A percentile compares a stretch with the other conserved stretches of the same genome.
phyloP scores from a whole-genome alignment of 208 protist genomes.

The Angomonas ambiguus region DNA sequence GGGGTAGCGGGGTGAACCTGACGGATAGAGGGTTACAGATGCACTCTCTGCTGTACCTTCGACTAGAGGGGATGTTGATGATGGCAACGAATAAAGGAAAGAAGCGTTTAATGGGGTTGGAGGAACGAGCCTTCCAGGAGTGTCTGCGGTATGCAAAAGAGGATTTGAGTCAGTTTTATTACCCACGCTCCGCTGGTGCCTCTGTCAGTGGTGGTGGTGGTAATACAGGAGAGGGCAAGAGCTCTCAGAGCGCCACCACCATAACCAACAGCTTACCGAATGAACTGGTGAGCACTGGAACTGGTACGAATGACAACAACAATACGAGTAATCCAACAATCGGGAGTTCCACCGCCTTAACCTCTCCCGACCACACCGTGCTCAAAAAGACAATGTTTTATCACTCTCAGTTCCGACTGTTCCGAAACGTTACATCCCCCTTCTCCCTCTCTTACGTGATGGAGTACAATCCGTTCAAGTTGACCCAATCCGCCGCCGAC shows the following conservation, averaged over 20 bases:
- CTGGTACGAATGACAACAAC: not conserved
- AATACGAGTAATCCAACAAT: not conserved
- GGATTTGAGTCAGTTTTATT: not conserved
- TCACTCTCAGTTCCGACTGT: slow-evolving; percentile 36
- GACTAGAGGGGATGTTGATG: slow-evolving; percentile 78
- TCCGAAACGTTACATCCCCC: slow-evolving; percentile 61
- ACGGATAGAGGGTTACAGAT: not conserved
- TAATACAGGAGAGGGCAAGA: not conserved
- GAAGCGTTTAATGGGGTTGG: slow-evolving; percentile 29
- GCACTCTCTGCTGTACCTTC: slow-evolving; percentile 40
- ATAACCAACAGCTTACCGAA: not conserved
- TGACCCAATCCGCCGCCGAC: not conserved
- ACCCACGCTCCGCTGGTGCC: not conserved
- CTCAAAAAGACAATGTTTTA: slow-evolving; percentile 2
- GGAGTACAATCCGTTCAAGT: slow-evolving; percentile 29
- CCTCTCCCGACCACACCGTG: not conserved
- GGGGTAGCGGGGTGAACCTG: not conserved
- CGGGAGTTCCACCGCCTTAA: not conserved
- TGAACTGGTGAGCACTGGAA: not conserved
- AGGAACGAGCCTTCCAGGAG: slow-evolving; percentile 63
- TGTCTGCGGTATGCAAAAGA: slow-evolving; percentile 41
- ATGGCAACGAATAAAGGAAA: slow-evolving; percentile 29
- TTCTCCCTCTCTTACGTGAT: slow-evolving; percentile 73
- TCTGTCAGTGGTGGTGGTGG: not conserved
- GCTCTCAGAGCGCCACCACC: not conserved